Evolutionary conservation across 1,139 yeast species (phyloP).

Genomic region (Ogataea hybrid): DNA sequence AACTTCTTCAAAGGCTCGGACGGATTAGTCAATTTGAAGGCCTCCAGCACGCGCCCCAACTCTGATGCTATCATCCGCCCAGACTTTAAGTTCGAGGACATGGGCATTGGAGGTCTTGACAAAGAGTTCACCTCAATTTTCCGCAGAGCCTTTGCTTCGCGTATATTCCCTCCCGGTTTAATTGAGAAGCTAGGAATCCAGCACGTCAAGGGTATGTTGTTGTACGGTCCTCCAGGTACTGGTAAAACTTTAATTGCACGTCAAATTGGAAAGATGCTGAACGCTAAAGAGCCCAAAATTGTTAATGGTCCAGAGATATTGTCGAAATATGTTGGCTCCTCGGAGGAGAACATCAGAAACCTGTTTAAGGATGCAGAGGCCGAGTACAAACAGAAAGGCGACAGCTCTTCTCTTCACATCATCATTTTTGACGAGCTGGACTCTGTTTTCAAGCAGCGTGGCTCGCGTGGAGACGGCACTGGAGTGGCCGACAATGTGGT

Average conservation of each 20-base stretch:
- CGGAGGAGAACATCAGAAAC: conserved; percentile 95
- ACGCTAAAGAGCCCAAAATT: conserved; percentile 96
- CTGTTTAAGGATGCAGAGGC: conserved; percentile 96
- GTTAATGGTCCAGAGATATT: conserved; percentile 98
- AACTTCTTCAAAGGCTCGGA: conserved; percentile 75
- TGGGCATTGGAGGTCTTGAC: conserved; percentile 98
- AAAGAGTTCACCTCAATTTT: conserved; percentile 90
- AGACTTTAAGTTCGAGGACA: conserved; percentile 90
- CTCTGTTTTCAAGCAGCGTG: conserved; percentile 98
- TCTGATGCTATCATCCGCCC: conserved; percentile 91
- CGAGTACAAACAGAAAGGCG: conserved; percentile 92
- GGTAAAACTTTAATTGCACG: conserved; percentile 98
- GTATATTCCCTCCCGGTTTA: conserved; percentile 92
- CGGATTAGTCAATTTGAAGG: conserved; percentile 66
- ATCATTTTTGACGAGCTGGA: conserved; percentile 97
- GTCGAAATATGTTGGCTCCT: conserved; percentile 94
- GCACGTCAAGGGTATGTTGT: conserved; percentile 89
- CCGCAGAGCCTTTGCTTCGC: conserved; percentile 94
- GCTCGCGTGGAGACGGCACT: conserved; percentile 94
- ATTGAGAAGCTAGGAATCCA: conserved; percentile 89
- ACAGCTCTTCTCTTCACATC: conserved; percentile 87
- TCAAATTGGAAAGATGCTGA: conserved; percentile 94
- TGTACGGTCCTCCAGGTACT: conserved; percentile 98
- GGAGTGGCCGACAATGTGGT: conserved; percentile 99
- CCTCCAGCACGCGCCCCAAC: conserved; percentile 65